Percentiles rank a stretch among this genome's conserved stretches.
phyloP scores from a whole-genome alignment of 2,329 filamentous ascomycete species.

The Tolypocladium ophioglossoides region DNA sequence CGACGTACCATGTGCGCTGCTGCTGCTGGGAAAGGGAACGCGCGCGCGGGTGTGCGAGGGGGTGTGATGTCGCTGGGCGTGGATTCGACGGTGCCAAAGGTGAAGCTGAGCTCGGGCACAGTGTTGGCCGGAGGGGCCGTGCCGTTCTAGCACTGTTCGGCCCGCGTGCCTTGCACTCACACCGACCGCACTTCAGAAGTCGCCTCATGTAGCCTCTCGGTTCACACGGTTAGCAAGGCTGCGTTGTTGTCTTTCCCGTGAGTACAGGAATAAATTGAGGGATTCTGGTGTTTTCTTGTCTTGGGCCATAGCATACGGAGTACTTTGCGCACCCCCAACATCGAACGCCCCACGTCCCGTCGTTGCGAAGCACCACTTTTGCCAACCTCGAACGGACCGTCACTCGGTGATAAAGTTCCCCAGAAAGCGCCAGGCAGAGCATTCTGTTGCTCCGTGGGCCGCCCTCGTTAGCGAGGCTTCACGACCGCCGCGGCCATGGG shows the following conservation, averaged over 20 bases:
- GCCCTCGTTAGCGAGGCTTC: neutral
- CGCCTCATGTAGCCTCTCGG: neutral
- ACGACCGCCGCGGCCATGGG: neutral
- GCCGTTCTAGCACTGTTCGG: neutral
- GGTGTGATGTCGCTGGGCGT: neutral
- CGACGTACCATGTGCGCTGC: conserved; percentile 1
- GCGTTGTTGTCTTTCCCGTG: neutral
- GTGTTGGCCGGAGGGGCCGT: neutral
- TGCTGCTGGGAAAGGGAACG: neutral
- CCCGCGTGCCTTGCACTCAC: neutral
- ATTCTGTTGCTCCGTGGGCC: neutral
- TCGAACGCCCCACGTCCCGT: neutral
- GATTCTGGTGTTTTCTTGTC: neutral
- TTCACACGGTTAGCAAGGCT: neutral
- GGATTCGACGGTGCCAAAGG: neutral
- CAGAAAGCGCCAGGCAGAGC: neutral
- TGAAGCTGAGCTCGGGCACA: neutral
- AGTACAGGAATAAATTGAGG: neutral
- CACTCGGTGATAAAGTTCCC: neutral
- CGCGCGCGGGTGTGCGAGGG: neutral
- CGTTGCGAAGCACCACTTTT: neutral
- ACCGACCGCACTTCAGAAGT: neutral
- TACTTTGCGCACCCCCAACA: neutral
- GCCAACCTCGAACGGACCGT: neutral
- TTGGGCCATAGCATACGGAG: no score